Base-by-base conservation (phyloP, 2,329 filamentous ascomycete genomes). In the Cordyceps cateniannulata region DNA sequence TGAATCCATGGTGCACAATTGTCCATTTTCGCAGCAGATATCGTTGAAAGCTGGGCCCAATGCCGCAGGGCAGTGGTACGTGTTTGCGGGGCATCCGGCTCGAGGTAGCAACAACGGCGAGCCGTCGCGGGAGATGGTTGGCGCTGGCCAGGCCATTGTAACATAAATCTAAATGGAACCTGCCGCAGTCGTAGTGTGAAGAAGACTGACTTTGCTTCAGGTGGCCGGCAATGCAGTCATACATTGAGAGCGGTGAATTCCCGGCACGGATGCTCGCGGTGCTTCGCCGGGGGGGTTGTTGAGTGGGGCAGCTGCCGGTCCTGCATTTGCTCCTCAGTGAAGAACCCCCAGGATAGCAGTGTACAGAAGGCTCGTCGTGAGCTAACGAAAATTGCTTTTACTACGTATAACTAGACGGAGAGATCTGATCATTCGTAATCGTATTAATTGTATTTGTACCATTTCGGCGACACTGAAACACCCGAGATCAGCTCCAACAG, bases 21-120 rank as follows among this genome's bases (percentile, higher is more conserved):
- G 80, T 32, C 79, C 80, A 62, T 73, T 76, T 51, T 77, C 72
- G 67, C 82, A 85, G 69, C 82, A 85, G 25, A 82, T 71, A 62
- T 75, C 76, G 47, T 66, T 70, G 66, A 84, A 84, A 47, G 68
- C 72, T 24, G 73, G 64, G 9, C 81, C 81, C 54, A 78, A 71
- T 9, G 73, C 71, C 63, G 75, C 67, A 22, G 79, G 76, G 69
- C 81, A 85, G 62, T 76, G 79, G 67, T 77, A 81, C 62, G 77
- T 82, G 66, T 81, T 75, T 54, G 73, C 71, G 8, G 80, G 78
- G 62, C 81, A 84, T 56, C 72, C 67, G n/a, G 68, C 66, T 61
- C 73, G 53, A 24, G 51, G 49, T 32, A 29, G 62, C 10, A 66
- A 52, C 9, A 66, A 52, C 18, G 32, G 61, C n/a, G 67, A 63